Base-by-base conservation (phyloP, 257 asterid species). In the Verbena officinalis region DNA sequence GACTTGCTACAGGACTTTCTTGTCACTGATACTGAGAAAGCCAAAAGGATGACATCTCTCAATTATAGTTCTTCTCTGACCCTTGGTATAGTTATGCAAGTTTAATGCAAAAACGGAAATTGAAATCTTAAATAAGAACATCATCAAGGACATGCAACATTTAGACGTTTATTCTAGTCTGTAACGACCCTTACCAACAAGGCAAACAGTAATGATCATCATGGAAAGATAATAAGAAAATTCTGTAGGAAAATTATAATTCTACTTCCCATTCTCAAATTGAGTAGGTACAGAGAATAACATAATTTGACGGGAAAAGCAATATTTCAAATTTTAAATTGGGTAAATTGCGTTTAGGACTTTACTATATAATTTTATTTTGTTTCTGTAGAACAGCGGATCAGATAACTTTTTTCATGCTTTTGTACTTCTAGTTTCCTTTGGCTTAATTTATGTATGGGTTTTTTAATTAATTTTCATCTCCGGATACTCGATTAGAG, bases 11-110 rank as follows among this genome's bases (percentile, higher is more conserved):
- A 59, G 17, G 17, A 52, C 23, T 45, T 13, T 72, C 15, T 57
- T 52, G 20, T 6, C 45, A 43, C 27, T n/a, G 14, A 17, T 54
- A 62, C 33, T 12, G 40, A 42, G 64, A 68, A 36, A 38, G n/a
- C 53, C 61, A 64, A 45, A 45, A 13, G 21, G 19, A 39, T 9
- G 31, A 6, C 38, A 23, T 46, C 31, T 21, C 51, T 46, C 38
- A 44, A 21, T 38, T 4, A 14, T n/a, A 43, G 15, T 27, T 27
- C 44, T 40, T 61, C 17, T 27, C n/a, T 61, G 27, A 55, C 62
- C 27, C 24, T 38, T 6, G 42, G 34, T 58, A 58, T 11, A 58
- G 13, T 9, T 21, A 31, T 7, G 44, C 21, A 34, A 51, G 12
- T 24, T 2, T 10, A 3, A 13, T 7, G 8, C 33, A 17, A 34